Base-by-base conservation (phyloP, 1,284 basidiomycete species). In the Mycena sp. region DNA sequence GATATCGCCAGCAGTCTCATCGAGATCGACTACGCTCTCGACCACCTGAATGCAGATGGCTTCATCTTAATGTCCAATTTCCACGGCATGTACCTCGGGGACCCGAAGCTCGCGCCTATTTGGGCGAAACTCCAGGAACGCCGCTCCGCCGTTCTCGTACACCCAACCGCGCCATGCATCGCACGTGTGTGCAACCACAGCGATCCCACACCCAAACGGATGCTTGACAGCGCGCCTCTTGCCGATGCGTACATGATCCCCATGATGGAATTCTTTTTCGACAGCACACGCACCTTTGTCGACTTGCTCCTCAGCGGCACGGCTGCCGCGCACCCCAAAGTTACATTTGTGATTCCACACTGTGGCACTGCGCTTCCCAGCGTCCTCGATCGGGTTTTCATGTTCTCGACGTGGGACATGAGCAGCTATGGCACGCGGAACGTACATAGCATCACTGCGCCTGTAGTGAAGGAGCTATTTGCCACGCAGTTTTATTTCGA, bases 261-360 rank as follows among this genome's bases (percentile, higher is more conserved):
- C 26, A 48, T 54, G 43, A 60, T 60, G 44, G 58, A 60, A 10
- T 60, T n/a, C 44, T 48, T 60, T 30, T 60, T 60, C 53, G 59
- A 61, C n/a, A 61, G 59, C 40, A 61, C 59, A 11, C 59, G 53
- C 32, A 56, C 59, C 37, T 61, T 61, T 9, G 46, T 51, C 30
- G 59, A 61, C 46, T 45, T 61, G 28, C 59, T 61, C 37, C 52
- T 61, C 11, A 55, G 37, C 17, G 59, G 59, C 46, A 61, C 58
- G 29, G 58, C 58, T 44, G 37, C 58, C 45, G 50, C 30, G 35
- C 45, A 61, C 38, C 59, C 59, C 9, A 45, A 56, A 19, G 19
- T 61, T 19, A 50, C 52, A 6, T 61, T 61, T 40, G 19, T 61
- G 16, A 38, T 61, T 37, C 59, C 59, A 17, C 59, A 61, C 46